phyloP scores from a whole-genome alignment of 768 basidiomycete genomes.

The Leccinum longicurvipes region DNA sequence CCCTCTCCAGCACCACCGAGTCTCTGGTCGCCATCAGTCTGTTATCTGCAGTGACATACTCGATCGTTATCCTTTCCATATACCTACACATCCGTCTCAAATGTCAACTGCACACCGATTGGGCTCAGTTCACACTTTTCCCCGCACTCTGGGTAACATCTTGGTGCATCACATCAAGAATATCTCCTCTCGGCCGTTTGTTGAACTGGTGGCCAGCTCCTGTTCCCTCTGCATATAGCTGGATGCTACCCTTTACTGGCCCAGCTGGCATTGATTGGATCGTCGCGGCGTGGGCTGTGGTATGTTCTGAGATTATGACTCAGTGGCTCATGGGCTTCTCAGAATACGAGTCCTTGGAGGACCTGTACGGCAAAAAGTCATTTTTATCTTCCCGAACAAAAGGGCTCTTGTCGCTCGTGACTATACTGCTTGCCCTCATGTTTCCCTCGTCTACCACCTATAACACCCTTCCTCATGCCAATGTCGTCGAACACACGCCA shows the following conservation, averaged over 20 bases:
- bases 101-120: constrained; percentile 28
- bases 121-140: constrained; percentile 54
- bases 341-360: constrained; percentile 17
- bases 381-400: constrained; percentile 22
- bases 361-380: background rate
- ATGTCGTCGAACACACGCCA: constrained; percentile 44
- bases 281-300: constrained; percentile 70
- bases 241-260: constrained; percentile 60
- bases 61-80: constrained; percentile 38
- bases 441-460: constrained; percentile 54
- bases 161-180: constrained; percentile 52
- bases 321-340: constrained; percentile 53
- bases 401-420: constrained; percentile 36
- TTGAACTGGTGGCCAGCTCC: constrained; percentile 63
- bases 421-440: constrained; percentile 43
- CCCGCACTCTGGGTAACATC: constrained; percentile 65
- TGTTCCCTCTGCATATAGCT: constrained; percentile 53
- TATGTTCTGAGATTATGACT: constrained; percentile 52
- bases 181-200: constrained; percentile 69
- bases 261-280: constrained; percentile 68
- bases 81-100: constrained; percentile 38
- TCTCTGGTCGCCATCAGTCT: constrained; percentile 47
- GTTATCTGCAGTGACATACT: constrained; percentile 44
- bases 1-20: constrained; percentile 49
- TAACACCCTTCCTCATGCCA: constrained; percentile 37